Evolutionary conservation across 345 rosid genomes (phyloP).

Genomic region (Eucalyptus viminalis): DNA sequence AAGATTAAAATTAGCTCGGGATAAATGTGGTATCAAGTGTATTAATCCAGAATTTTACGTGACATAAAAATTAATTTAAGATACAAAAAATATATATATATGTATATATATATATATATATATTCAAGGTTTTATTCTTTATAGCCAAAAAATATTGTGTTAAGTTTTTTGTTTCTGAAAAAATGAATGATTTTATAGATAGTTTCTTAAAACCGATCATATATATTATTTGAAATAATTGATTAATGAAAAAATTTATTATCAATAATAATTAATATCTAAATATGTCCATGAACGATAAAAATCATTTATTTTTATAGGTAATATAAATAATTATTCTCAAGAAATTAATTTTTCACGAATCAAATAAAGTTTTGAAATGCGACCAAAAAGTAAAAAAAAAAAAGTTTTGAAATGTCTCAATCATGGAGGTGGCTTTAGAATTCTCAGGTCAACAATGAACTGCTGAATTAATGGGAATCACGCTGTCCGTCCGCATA

Average conservation of each 20-base stretch:
- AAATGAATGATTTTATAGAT: too few species aligned
- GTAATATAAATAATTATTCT: too few species aligned
- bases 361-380: too few species aligned
- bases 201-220: too few species aligned
- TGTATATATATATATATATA: too few species aligned
- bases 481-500: not conserved
- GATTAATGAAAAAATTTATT: too few species aligned
- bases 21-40: accelerated
- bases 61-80: accelerated
- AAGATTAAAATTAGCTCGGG: accelerated
- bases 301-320: too few species aligned
- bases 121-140: not conserved
- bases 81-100: too few species aligned
- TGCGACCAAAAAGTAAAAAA: not conserved
- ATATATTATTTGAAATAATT: too few species aligned
- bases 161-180: too few species aligned
- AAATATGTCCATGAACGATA: accelerated
- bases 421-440: not conserved
- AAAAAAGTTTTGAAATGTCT: not conserved
- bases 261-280: too few species aligned
- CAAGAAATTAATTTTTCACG: too few species aligned
- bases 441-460: not conserved
- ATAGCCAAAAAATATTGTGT: not conserved
- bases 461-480: not conserved
- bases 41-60: accelerated